These are phyloP conservation scores for Candida rishiriensis DNA, from an alignment of 805 yeast genomes.

Conservation along the genomic window DNA sequence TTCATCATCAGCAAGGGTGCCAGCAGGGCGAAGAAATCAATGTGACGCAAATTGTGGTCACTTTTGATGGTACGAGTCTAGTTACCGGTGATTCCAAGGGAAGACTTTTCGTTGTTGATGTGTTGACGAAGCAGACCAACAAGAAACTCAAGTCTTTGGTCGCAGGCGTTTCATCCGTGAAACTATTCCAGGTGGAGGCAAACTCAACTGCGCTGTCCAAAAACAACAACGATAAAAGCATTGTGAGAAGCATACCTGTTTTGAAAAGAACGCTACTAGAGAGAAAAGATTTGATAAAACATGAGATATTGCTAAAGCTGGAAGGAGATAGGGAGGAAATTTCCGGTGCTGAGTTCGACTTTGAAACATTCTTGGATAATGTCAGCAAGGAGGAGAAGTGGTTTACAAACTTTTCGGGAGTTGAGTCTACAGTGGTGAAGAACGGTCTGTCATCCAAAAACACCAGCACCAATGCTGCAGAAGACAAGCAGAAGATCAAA, in stretches of 20 bases:
- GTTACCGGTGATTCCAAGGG: conserved; percentile 77
- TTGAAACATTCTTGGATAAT: conserved; percentile 45
- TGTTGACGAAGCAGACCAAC: conserved; percentile 62
- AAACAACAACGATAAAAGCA: conserved; percentile 21
- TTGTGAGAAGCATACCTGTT: conserved; percentile 48
- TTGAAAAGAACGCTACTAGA: conserved; percentile 57
- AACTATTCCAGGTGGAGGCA: conserved; percentile 14
- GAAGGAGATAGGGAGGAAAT: conserved; percentile 5
- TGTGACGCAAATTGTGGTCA: conserved; percentile 52
- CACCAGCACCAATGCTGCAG: conserved; percentile 2
- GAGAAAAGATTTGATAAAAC: conserved; percentile 35
- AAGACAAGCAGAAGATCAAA: conserved; percentile 28
- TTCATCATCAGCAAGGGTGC: conserved; percentile 39
- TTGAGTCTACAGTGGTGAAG: conserved; percentile 33
- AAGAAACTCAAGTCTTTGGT: conserved; percentile 43
- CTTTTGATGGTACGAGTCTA: conserved; percentile 71
- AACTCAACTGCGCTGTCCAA: conserved; percentile 14
- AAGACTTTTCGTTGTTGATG: conserved; percentile 60
- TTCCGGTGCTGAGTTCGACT: conserved; percentile 28
- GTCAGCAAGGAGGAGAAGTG: conserved; percentile 49
- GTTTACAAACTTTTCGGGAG: conserved; percentile 40
- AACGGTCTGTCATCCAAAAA: not conserved
- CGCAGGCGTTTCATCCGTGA: conserved; percentile 24
- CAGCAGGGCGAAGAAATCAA: conserved; percentile 21
- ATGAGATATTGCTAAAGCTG: conserved; percentile 39